Percentiles rank a stretch among this genome's conserved stretches.
Conservation (phyloP, 768 basidiomycete genomes). For the Phylloporus sp. region DNA sequence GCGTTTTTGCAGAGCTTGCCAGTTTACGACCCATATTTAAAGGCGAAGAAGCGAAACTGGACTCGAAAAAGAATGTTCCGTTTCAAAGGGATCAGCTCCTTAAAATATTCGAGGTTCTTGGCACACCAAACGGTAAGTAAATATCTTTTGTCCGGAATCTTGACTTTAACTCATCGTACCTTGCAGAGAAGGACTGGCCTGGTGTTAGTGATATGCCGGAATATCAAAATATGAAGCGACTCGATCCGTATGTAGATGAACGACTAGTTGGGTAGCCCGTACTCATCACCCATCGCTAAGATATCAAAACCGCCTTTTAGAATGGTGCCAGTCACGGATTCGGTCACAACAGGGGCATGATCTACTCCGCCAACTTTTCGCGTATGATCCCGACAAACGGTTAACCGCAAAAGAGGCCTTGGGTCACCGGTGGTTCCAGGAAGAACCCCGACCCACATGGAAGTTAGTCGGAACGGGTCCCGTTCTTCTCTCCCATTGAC, state of each 20-base stretch:
- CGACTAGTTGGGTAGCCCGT: neutral
- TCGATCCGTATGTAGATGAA: constrained; percentile 57
- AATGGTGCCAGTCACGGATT: constrained; percentile 73
- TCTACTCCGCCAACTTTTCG: constrained; percentile 80
- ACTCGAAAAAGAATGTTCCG: constrained; percentile 94
- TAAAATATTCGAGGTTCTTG: constrained; percentile 94
- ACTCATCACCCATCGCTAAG: constrained; percentile 33
- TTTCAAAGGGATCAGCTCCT: constrained; percentile 94
- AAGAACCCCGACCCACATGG: constrained; percentile 80
- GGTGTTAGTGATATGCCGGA: constrained; percentile 84
- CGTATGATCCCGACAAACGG: constrained; percentile 85
- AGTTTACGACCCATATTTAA: constrained; percentile 97
- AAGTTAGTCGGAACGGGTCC: constrained; percentile 55
- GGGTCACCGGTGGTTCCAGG: constrained; percentile 86
- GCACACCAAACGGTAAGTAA: constrained; percentile 72
- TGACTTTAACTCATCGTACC: constrained; percentile 1
- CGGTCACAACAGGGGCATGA: constrained; percentile 67
- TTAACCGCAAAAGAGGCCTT: constrained; percentile 82
- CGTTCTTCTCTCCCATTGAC: neutral
- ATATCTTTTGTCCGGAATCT: neutral
- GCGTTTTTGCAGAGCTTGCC: constrained; percentile 94
- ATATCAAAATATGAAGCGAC: constrained; percentile 74
- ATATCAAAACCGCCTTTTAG: constrained; percentile 56
- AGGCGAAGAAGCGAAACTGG: constrained; percentile 97
- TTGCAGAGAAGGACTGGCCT: constrained; percentile 84